Conservation (phyloP, 306 rosid genomes). For the Parietaria judaica region DNA sequence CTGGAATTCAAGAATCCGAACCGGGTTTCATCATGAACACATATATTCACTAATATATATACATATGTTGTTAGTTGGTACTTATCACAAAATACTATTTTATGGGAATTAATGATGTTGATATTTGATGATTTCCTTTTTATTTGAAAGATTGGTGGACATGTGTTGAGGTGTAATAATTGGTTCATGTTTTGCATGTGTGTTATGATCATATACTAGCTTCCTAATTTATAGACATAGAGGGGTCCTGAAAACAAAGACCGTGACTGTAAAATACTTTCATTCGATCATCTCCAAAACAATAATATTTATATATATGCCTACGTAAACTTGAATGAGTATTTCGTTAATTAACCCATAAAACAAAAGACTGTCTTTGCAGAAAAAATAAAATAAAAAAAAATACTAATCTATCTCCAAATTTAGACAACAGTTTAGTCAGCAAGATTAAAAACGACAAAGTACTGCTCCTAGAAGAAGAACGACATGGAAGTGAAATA, state of each 20-base stretch:
- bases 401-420: no score
- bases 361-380: no score
- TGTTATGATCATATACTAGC: background rate
- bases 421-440: no score
- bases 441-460: no score
- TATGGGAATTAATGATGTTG: background rate
- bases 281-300: no score
- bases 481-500: background rate
- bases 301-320: no score
- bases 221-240: background rate
- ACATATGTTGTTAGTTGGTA: background rate
- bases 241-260: background rate
- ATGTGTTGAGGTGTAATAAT: conserved; percentile 3
- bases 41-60: background rate
- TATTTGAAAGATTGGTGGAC: background rate
- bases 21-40: no score
- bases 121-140: background rate
- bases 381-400: no score
- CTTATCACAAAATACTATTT: background rate
- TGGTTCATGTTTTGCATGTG: conserved; percentile 5
- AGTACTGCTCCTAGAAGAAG: background rate
- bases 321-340: no score
- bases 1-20: no score
- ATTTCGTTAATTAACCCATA: no score
- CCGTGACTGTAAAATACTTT: no score